Base-by-base conservation (phyloP, 768 basidiomycete genomes). In the Kwoniella dendrophila region DNA sequence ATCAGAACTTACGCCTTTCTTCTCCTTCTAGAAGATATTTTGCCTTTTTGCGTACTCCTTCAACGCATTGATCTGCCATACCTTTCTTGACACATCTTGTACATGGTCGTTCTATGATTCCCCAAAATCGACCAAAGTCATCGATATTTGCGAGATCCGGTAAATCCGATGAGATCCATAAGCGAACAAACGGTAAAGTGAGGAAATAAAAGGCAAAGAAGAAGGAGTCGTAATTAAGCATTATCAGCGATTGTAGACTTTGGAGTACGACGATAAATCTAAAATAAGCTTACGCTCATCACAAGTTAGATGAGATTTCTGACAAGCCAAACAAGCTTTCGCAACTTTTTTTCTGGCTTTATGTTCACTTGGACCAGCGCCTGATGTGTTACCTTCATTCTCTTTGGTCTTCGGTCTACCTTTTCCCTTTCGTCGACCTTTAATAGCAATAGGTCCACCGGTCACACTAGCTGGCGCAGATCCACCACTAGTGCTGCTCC, bases 271-370 rank as follows among this genome's bases (percentile, higher is more conserved):
- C 6, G 22, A 43, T 18, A 43, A 43, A 33, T 18, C 16, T 11
- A 18, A 11, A 18, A 32, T 10, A 32, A 8, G 85, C 90, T 77
- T 74, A 96, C 95, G 87, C 75, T 97, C 95, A 78, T 98, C 94
- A 78, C 95, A 98, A n/a, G 95, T 98, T 68, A 98, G 82, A 80
- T 98, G 95, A 2, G 93, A 92, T 79, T 92, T 95, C 81, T 97
- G 94, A 79, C 95, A 98, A 70, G 92, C 90, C 65, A 90, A 88
- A 77, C 95, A 98, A 49, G 95, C 95, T 48, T 92, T 86, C 4
- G 74, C 74, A 29, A 71, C 72, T 48, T 73, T 73, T 51, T 68
- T 73, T 50, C 70, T 54, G 3, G 58, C 54, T 63, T 66, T 72
- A 49, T 63, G 61, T 27, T 66, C 64, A 7, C 20, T 30, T 20